A percentile compares a stretch with the other conserved stretches of the same genome.
phyloP scores from a whole-genome alignment of 768 basidiomycete species.

The Suillus fuscotomentosus region DNA sequence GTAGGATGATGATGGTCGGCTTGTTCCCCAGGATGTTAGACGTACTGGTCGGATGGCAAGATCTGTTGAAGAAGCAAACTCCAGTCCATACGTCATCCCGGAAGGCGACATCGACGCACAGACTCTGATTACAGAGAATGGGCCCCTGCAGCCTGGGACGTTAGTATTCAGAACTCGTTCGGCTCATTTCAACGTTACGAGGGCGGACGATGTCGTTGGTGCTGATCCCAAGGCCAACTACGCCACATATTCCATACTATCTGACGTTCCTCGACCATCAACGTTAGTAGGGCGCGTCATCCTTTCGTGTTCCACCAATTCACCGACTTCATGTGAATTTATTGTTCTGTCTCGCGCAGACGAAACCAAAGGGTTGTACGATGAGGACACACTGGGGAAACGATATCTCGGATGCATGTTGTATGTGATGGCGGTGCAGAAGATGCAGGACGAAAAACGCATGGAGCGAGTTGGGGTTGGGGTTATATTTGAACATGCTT shows the following conservation, averaged over 20 bases:
- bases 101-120: background rate
- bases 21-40: constrained; percentile 13
- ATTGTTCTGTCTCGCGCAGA: constrained; percentile 19
- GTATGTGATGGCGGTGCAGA: constrained; percentile 21
- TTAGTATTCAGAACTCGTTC: constrained; percentile 23
- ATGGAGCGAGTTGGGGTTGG: constrained; percentile 24
- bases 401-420: constrained; percentile 15
- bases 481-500: constrained; percentile 18
- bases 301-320: constrained; percentile 13
- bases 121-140: background rate
- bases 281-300: constrained; percentile 15
- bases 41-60: background rate
- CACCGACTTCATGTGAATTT: constrained; percentile 15
- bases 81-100: constrained; percentile 8
- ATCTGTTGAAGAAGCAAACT: background rate
- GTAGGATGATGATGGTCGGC: constrained; percentile 11
- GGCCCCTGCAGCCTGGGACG: constrained; percentile 15
- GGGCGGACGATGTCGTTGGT: background rate
- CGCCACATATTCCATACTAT: constrained; percentile 15
- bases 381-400: constrained; percentile 12
- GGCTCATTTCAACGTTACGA: constrained; percentile 11
- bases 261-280: background rate
- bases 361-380: constrained; percentile 9
- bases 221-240: background rate
- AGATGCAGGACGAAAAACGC: background rate